phyloP scores from a whole-genome alignment of 2,329 filamentous ascomycete species.

The Fusarium tupiense region DNA sequence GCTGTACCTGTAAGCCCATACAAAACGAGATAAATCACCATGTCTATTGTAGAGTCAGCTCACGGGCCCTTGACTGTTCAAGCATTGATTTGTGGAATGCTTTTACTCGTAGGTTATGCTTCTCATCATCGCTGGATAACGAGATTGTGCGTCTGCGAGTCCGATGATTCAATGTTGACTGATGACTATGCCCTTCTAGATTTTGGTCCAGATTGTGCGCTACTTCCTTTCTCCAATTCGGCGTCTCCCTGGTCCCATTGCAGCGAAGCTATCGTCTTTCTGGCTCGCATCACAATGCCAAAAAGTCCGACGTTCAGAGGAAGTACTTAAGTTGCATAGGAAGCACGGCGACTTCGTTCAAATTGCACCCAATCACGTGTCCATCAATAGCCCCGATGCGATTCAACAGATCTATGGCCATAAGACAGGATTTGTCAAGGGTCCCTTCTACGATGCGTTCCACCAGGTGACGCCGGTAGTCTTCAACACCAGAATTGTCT shows the following conservation, averaged over 20 bases:
- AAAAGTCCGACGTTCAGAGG: neutral
- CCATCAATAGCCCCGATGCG: neutral
- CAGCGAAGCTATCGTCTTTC: neutral
- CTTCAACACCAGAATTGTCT: neutral
- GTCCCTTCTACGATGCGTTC: neutral
- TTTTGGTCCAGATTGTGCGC: neutral
- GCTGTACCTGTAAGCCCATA: neutral
- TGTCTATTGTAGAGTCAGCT: neutral
- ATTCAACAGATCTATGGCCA: neutral
- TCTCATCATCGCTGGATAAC: fast-evolving
- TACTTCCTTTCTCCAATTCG: neutral
- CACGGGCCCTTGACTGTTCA: neutral
- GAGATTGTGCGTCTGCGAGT: neutral
- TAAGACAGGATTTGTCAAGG: neutral
- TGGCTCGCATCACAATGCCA: neutral
- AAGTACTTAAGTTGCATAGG: neutral
- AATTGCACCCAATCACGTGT: neutral
- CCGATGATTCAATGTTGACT: neutral
- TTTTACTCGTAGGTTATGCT: neutral
- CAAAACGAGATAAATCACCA: neutral
- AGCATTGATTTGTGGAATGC: neutral
- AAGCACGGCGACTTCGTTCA: neutral
- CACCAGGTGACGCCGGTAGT: neutral
- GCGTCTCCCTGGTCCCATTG: neutral
- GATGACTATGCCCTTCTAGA: neutral